These are phyloP conservation scores for Geotrichum candidum DNA, from an alignment of 1,139 yeast genomes.

Conservation along the genomic window DNA sequence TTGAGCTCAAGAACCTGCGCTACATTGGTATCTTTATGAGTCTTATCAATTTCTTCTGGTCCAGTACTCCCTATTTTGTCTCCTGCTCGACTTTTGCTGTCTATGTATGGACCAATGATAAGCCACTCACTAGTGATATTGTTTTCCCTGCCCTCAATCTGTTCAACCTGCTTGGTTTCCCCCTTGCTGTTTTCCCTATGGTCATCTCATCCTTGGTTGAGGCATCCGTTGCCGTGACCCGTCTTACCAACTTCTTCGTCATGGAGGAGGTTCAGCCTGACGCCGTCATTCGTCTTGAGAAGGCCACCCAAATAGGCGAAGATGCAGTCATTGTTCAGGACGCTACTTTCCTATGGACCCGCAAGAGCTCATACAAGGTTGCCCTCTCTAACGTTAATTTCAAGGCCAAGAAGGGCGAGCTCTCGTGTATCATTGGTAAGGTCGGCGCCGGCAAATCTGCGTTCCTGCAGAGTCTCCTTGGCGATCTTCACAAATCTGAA, in stretches of 20 bases:
- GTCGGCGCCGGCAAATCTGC: constrained; percentile 95
- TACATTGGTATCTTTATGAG: constrained; percentile 76
- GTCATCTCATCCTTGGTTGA: constrained; percentile 82
- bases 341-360: constrained; percentile 87
- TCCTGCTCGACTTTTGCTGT: constrained; percentile 88
- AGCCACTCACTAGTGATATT: constrained; percentile 78
- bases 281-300: constrained; percentile 59
- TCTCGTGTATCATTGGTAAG: constrained; percentile 83
- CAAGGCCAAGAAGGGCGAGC: constrained; percentile 67
- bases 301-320: constrained; percentile 54
- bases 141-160: constrained; percentile 92
- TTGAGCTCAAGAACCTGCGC: constrained; percentile 73
- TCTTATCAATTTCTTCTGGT: constrained; percentile 69
- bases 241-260: constrained; percentile 68
- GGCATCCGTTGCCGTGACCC: constrained; percentile 78
- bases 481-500: constrained; percentile 73
- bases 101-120: constrained; percentile 58
- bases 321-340: constrained; percentile 60
- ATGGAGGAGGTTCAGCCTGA: constrained; percentile 77
- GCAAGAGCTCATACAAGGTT: constrained; percentile 67
- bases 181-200: constrained; percentile 89
- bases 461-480: constrained; percentile 72
- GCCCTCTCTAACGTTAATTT: constrained; percentile 71
- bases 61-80: constrained; percentile 83
- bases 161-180: constrained; percentile 63